phyloP scores from a whole-genome alignment of 805 yeast genomes.

The Candida morakotiae region DNA sequence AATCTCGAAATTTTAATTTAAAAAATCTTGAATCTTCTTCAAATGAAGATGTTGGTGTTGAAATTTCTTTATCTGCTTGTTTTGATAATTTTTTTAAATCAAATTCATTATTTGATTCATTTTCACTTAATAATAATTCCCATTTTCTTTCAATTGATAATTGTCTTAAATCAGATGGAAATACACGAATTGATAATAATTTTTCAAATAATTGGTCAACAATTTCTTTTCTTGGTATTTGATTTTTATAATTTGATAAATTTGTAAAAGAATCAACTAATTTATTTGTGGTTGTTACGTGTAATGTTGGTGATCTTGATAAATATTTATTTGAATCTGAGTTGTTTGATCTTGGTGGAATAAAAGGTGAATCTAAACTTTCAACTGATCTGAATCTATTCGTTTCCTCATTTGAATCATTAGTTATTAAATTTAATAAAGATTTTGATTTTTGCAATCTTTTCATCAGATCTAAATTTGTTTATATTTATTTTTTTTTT shows the following conservation, averaged over 20 bases:
- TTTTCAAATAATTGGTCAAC: conserved; percentile 39
- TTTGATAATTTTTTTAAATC: conserved; percentile 24
- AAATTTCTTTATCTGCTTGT: conserved; percentile 5
- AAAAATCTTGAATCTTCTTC: conserved; percentile 4
- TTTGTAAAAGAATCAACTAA: conserved; percentile 31
- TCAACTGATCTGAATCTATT: too few species aligned
- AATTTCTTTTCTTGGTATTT: conserved; percentile 30
- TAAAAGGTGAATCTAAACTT: conserved; percentile 21
- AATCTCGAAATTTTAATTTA: conserved; percentile 29
- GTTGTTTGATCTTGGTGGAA: conserved; percentile 14
- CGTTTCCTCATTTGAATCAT: too few species aligned
- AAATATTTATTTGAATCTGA: conserved; percentile 2
- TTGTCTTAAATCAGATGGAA: conserved; percentile 28
- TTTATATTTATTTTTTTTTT: too few species aligned
- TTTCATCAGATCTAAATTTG: not conserved
- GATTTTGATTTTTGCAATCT: conserved; percentile 5
- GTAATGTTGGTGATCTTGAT: conserved; percentile 8
- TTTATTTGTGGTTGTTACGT: conserved; percentile 11
- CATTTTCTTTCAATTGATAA: conserved; percentile 36
- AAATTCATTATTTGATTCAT: conserved; percentile 33
- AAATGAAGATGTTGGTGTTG: conserved; percentile 4
- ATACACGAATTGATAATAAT: conserved; percentile 33
- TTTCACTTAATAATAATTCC: conserved; percentile 40
- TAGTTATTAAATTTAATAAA: conserved; percentile 1
- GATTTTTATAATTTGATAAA: conserved; percentile 27